phyloP scores from a whole-genome alignment of 1,284 basidiomycete genomes.

The Heterobasidion annosum region DNA sequence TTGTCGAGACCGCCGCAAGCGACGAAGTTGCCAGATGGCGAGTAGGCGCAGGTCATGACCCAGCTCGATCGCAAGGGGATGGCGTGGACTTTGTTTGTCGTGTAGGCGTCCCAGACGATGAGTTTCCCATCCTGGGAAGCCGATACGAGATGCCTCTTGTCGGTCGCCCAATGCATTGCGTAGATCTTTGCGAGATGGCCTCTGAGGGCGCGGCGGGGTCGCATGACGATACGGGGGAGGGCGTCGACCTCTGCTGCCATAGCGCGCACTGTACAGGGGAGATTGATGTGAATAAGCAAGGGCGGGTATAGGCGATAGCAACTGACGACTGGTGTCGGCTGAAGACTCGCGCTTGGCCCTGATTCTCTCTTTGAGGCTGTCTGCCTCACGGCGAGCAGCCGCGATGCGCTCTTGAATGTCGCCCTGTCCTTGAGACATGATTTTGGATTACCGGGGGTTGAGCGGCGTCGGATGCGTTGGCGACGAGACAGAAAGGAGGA shows the following conservation, averaged over 20 bases:
- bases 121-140: slow-evolving; percentile 99
- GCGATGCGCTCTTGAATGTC: slow-evolving; percentile 95
- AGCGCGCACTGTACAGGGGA: slow-evolving; percentile 78
- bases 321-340: slow-evolving; percentile 92
- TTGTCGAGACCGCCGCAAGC: slow-evolving; percentile 99
- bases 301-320: background rate
- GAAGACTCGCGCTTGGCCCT: slow-evolving; percentile 90
- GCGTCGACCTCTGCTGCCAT: slow-evolving; percentile 97
- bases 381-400: slow-evolving; percentile 92
- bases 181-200: slow-evolving; percentile 99
- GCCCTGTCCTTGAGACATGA: slow-evolving; percentile 72
- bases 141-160: slow-evolving; percentile 94
- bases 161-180: slow-evolving; percentile 98
- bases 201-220: slow-evolving; percentile 87
- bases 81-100: slow-evolving; percentile 98
- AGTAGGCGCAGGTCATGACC: slow-evolving; percentile 99
- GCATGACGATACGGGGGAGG: slow-evolving; percentile 92
- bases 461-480: slow-evolving; percentile 2
- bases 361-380: slow-evolving; percentile 96
- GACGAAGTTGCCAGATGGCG: slow-evolving; percentile 93
- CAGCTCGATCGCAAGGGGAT: slow-evolving; percentile 96
- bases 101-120: slow-evolving; percentile 99
- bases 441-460: slow-evolving; percentile 11
- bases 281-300: slow-evolving; percentile 2
- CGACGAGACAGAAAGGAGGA: slow-evolving; percentile 1